Evolutionary conservation across 2,329 filamentous ascomycete species (phyloP).

Genomic region (Epichloe glyceriae): DNA sequence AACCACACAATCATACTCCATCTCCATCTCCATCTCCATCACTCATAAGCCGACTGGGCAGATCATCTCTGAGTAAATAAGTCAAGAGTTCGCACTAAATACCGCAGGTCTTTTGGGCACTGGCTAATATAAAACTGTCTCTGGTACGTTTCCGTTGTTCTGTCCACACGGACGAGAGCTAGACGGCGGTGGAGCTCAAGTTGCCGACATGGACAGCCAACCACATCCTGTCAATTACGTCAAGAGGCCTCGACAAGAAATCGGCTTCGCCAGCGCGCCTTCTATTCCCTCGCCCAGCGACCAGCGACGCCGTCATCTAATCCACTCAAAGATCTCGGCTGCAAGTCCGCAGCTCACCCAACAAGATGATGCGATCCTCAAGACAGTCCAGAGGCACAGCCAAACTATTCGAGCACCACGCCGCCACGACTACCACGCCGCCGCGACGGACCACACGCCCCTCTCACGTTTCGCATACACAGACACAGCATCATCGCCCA

Average conservation of each 20-base stretch:
- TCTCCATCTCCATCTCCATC: no score
- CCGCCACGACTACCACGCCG: conserved; percentile 14
- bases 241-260: no score
- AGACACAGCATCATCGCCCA: conserved; percentile 15
- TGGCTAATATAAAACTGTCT: no score
- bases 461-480: conserved; percentile 34
- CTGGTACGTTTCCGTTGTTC: background rate
- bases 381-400: conserved; percentile 45
- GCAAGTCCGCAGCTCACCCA: background rate
- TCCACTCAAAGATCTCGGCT: no score
- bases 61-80: no score
- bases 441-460: conserved; percentile 36
- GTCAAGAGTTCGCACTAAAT: no score
- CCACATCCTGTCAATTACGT: background rate
- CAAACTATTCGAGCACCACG: conserved; percentile 33
- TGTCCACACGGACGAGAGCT: background rate
- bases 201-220: background rate
- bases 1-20: no score
- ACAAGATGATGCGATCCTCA: conserved; percentile 39
- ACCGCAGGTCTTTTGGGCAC: no score
- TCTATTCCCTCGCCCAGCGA: background rate
- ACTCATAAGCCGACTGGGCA: no score
- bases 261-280: no score
- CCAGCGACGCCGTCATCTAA: no score
- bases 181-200: background rate